Conservation (phyloP, 2,329 filamentous ascomycete species). For the Ustulina deusta region DNA sequence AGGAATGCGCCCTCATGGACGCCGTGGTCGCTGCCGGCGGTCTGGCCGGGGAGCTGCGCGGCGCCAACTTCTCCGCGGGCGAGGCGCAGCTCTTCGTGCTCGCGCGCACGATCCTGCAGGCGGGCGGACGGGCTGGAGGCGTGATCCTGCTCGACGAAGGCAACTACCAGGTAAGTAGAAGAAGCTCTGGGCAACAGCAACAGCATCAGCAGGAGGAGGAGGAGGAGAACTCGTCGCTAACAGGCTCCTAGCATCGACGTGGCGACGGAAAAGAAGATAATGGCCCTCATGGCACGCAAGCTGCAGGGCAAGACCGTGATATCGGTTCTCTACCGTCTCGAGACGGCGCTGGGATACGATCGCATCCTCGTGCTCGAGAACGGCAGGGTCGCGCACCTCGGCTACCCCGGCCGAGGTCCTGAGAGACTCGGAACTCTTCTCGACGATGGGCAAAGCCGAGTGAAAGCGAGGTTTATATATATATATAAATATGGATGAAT, state of each 20-base stretch:
- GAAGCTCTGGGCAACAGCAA: too few relatives aligned
- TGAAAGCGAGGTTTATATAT: background rate
- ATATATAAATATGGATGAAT: too few relatives aligned
- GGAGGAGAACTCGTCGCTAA: background rate
- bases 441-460: constrained; percentile 22
- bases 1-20: constrained; percentile 56
- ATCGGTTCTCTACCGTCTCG: constrained; percentile 36
- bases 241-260: constrained; percentile 31
- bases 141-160: constrained; percentile 70
- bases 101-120: constrained; percentile 69
- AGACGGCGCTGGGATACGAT: constrained; percentile 36
- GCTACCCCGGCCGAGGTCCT: constrained; percentile 31
- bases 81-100: constrained; percentile 58
- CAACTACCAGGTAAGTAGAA: constrained; percentile 32
- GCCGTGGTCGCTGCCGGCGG: constrained; percentile 52
- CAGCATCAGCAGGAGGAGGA: background rate
- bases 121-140: constrained; percentile 70
- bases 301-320: constrained; percentile 36
- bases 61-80: constrained; percentile 53
- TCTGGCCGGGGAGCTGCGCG: constrained; percentile 47
- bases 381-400: constrained; percentile 29
- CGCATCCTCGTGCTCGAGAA: constrained; percentile 37
- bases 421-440: constrained; percentile 36
- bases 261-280: constrained; percentile 35
- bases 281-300: constrained; percentile 31